A percentile compares a stretch with the other conserved stretches of the same genome.
phyloP scores from a whole-genome alignment of 192 early-diverging fungal genomes.

The Linnemannia exigua region DNA sequence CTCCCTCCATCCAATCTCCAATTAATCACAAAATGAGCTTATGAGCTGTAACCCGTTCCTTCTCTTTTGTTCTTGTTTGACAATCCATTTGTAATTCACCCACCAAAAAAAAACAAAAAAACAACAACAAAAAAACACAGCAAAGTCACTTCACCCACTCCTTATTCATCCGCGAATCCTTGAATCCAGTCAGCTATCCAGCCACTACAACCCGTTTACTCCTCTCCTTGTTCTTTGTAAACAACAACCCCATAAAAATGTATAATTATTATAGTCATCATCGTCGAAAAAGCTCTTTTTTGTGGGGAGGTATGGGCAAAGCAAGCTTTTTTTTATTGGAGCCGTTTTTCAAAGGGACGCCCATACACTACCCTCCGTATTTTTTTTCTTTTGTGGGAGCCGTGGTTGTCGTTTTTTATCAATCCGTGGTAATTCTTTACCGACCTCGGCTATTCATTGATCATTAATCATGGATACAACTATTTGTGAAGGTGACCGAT shows the following conservation, averaged over 20 bases:
- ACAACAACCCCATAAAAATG: conserved; percentile 2
- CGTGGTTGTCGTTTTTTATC: background rate
- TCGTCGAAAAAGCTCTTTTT: conserved; percentile 1
- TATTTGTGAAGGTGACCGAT: background rate
- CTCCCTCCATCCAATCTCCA: background rate
- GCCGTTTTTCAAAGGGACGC: too few relatives aligned
- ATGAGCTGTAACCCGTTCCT: background rate
- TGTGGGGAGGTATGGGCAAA: background rate
- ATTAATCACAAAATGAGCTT: conserved; percentile 5
- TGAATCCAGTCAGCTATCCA: too few relatives aligned
- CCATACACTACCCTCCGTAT: too few relatives aligned
- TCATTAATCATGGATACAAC: background rate
- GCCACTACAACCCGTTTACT: background rate
- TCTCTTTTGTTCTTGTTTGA: background rate
- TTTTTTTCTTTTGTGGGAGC: background rate
- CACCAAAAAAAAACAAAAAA: background rate
- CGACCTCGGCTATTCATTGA: background rate
- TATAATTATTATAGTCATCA: background rate
- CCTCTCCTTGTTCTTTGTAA: background rate
- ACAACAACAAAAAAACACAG: background rate
- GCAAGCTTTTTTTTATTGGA: background rate
- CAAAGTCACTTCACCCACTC: background rate
- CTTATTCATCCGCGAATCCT: too few relatives aligned
- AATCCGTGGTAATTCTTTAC: background rate
- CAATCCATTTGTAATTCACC: background rate